Conservation (phyloP, 108 stramenopile genomes). For the Licmophora abbreviata region DNA sequence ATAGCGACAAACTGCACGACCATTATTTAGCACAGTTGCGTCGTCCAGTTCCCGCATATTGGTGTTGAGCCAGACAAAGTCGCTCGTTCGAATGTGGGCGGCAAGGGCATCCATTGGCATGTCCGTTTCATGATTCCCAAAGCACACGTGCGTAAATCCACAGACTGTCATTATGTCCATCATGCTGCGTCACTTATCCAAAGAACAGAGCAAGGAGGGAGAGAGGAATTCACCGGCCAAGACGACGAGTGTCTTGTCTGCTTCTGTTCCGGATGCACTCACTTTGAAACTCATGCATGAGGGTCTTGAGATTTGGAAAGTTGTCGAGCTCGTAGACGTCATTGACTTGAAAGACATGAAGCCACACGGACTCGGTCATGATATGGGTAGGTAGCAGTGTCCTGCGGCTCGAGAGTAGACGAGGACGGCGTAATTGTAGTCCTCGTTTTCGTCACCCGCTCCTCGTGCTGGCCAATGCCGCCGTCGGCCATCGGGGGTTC, state of each 20-base stretch:
- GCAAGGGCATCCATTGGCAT: conserved; percentile 21
- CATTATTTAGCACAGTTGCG: no score
- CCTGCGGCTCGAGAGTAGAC: no score
- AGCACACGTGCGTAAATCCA: conserved; percentile 58
- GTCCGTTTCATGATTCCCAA: conserved; percentile 78
- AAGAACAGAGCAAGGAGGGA: conserved; percentile 45
- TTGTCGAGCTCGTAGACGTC: conserved; percentile 41
- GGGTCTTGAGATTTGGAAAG: conserved; percentile 24
- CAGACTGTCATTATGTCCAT: conserved; percentile 37
- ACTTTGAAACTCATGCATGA: conserved; percentile 11
- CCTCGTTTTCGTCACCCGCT: no score
- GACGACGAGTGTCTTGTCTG: conserved; percentile 20
- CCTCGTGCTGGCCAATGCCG: no score
- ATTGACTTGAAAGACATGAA: conserved; percentile 37
- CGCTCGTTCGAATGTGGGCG: conserved; percentile 19
- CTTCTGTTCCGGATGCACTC: conserved; percentile 1
- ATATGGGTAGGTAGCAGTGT: no score
- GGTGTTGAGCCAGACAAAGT: conserved; percentile 11
- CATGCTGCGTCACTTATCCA: conserved; percentile 58
- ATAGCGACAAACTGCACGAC: conserved; percentile 17
- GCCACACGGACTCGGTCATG: no score
- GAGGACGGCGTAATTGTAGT: no score
- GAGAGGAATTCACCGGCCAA: conserved; percentile 69
- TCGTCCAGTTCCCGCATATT: conserved; percentile 37
- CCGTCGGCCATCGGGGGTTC: no score